A percentile compares a stretch with the other conserved stretches of the same genome.
phyloP scores from a whole-genome alignment of 352 stramenopile genomes.

The Albugo laibachii region DNA sequence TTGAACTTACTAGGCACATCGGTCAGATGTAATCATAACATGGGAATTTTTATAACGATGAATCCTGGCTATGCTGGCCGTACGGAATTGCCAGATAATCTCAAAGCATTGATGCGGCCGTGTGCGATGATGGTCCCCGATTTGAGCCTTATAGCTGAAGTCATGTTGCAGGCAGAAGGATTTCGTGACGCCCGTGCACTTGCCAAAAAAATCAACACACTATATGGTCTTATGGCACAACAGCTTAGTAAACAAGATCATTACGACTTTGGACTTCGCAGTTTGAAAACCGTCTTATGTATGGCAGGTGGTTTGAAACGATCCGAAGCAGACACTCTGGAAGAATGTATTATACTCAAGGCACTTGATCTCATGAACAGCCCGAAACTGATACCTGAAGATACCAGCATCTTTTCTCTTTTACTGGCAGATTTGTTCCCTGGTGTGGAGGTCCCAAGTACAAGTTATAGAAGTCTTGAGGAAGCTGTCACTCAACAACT shows the following conservation, averaged over 20 bases:
- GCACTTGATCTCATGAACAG: slow-evolving; percentile 90
- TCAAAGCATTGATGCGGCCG: slow-evolving; percentile 89
- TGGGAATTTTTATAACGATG: slow-evolving; percentile 91
- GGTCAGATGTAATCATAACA: slow-evolving; percentile 84
- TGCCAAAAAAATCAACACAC: slow-evolving; percentile 77
- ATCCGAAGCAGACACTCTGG: slow-evolving; percentile 54
- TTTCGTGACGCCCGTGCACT: slow-evolving; percentile 83
- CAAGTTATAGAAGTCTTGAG: slow-evolving; percentile 54
- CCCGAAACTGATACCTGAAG: slow-evolving; percentile 87
- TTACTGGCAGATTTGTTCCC: slow-evolving; percentile 90
- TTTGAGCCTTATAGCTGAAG: slow-evolving; percentile 88
- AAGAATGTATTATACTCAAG: slow-evolving; percentile 89
- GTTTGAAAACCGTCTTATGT: slow-evolving; percentile 88
- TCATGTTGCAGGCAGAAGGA: slow-evolving; percentile 83
- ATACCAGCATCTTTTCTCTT: slow-evolving; percentile 77
- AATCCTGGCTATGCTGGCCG: slow-evolving; percentile 88
- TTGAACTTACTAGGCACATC: slow-evolving; percentile 70
- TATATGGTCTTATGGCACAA: slow-evolving; percentile 80
- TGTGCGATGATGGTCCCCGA: slow-evolving; percentile 85
- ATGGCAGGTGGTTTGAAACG: slow-evolving; percentile 85
- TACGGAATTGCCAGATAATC: slow-evolving; percentile 85
- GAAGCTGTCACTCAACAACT: slow-evolving; percentile 83
- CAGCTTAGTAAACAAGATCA: slow-evolving; percentile 81
- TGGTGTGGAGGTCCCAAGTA: slow-evolving; percentile 61
- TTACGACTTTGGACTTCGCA: slow-evolving; percentile 87